Base-by-base conservation (phyloP, 2,329 filamentous ascomycete species). In the Fusarium decemcellulare region DNA sequence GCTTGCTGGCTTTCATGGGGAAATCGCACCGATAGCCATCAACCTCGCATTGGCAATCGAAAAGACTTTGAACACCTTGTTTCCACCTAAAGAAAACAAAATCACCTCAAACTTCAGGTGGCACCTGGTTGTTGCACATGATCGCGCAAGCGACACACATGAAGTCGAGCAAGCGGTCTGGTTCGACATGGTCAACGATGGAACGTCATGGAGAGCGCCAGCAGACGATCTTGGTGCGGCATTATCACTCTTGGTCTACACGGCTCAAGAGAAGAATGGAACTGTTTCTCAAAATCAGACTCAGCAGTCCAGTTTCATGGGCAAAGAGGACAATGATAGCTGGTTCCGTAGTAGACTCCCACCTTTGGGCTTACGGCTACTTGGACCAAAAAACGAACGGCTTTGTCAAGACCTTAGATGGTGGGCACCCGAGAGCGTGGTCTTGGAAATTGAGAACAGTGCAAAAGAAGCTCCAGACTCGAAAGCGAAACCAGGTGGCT, bases 21-120 rank as follows among this genome's bases (percentile, higher is more conserved):
- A 23, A 48, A 40, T n/a, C 6, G 10, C 50, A 23, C 1, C 23
- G 4, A n/a, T 30, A 14, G 58, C 58, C 1, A 3, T 55, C 18
- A 55, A 47, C 30, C 43, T 61, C 9, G 58, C n/a, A 5, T 39
- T 34, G 5, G 50, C 50, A 0, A 50, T 61, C 12, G 50, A 55
- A 15, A 42, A 61, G 4, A 14, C 43, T 2, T 7, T 55, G 40
- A 18, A 18, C 2, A 8, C 36, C 5, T n/a, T 61, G 2, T 40
- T 61, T 5, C 50, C 58, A 1, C 10, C 14, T 2, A 1, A 14
- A 6, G 10, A 34, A 34, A 34, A 34, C 30, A 6, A 34, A 34
- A 34, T 2, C 2, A 2, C 4, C 5, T 14, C 6, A 15, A 8
- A n/a, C 5, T 11, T 12, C 32, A 6, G 58, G n/a, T 60, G 57